phyloP scores from a whole-genome alignment of 2,329 filamentous ascomycete species.

The Penicillium sclerotiorum region DNA sequence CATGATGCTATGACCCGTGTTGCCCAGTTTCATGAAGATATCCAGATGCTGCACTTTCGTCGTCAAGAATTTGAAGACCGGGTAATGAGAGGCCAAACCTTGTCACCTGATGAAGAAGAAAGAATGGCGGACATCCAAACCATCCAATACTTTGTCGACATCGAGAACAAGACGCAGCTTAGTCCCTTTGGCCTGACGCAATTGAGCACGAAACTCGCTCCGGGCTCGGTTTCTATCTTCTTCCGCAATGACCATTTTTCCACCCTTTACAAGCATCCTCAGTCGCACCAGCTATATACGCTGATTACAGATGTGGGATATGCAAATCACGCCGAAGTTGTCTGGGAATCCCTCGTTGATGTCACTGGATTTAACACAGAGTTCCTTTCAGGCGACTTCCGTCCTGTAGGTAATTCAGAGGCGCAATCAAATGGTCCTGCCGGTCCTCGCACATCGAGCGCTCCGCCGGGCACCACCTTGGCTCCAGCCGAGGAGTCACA shows the following conservation, averaged over 20 bases:
- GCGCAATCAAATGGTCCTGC: conserved; percentile 47
- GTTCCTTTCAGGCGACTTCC: conserved; percentile 89
- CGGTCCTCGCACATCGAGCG: conserved; percentile 31
- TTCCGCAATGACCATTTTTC: conserved; percentile 98
- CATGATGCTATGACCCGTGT: conserved; percentile 72
- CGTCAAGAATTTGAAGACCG: conserved; percentile 88
- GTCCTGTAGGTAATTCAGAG: too few species aligned
- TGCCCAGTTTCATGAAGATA: conserved; percentile 86
- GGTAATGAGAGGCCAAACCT: conserved; percentile 60
- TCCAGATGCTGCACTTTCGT: conserved; percentile 82
- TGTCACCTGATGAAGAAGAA: conserved; percentile 74
- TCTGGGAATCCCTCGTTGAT: conserved; percentile 93
- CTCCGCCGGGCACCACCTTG: conserved; percentile 10
- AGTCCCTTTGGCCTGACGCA: conserved; percentile 78
- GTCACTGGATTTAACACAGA: conserved; percentile 80
- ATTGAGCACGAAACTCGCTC: conserved; percentile 68
- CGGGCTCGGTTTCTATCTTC: conserved; percentile 83
- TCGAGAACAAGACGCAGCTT: conserved; percentile 79
- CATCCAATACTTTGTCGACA: conserved; percentile 79
- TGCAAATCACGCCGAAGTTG: conserved; percentile 81
- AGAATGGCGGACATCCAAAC: conserved; percentile 79
- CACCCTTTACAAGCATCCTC: conserved; percentile 85
- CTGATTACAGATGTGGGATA: conserved; percentile 94
- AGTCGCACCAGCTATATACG: conserved; percentile 73
- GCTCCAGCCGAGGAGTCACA: conserved; percentile 13